Percentiles rank a stretch among this genome's conserved stretches.
Evolutionary conservation across 495 filamentous ascomycete genomes (phyloP).

Genomic region (Penicillium ucsense): DNA sequence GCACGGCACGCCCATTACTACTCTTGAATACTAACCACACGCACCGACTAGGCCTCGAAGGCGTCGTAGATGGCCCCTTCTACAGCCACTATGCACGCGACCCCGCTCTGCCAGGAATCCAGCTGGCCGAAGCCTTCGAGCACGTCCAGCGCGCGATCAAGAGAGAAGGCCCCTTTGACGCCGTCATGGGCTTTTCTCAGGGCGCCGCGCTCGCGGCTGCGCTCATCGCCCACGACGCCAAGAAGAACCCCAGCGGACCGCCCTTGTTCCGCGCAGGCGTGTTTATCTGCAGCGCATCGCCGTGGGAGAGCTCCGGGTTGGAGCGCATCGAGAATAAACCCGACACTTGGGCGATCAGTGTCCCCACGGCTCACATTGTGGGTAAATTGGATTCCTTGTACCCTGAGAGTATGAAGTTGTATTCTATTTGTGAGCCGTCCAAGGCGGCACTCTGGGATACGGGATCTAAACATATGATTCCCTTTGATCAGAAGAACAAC

Average conservation of each 20-base stretch:
- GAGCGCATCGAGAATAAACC: conserved; percentile 5
- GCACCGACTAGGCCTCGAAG: conserved; percentile 21
- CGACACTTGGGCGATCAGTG: conserved; percentile 16
- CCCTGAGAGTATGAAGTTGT: conserved; percentile 20
- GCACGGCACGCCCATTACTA: too few species aligned
- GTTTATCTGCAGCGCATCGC: conserved; percentile 27
- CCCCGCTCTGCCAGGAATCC: conserved; percentile 12
- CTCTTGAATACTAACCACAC: background rate
- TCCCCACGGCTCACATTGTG: conserved; percentile 35
- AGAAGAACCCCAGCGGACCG: conserved; percentile 14
- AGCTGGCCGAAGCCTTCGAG: conserved; percentile 22
- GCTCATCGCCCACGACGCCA: conserved; percentile 26
- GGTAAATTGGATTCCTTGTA: conserved; percentile 26
- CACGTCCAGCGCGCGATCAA: conserved; percentile 23
- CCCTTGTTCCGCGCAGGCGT: conserved; percentile 32
- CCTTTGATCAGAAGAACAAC: conserved; percentile 29
- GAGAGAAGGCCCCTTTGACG: conserved; percentile 36
- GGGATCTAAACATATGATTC: conserved; percentile 31
- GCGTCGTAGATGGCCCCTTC: conserved; percentile 28
- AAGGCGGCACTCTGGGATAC: conserved; percentile 28
- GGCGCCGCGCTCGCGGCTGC: conserved; percentile 30
- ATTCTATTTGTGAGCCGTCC: conserved; percentile 26
- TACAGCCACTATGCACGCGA: conserved; percentile 28
- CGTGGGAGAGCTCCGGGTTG: conserved; percentile 22
- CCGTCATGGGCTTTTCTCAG: conserved; percentile 37